Evolutionary conservation across 257 asterid species (phyloP).

Genomic region (Thymus mandschuricus): DNA sequence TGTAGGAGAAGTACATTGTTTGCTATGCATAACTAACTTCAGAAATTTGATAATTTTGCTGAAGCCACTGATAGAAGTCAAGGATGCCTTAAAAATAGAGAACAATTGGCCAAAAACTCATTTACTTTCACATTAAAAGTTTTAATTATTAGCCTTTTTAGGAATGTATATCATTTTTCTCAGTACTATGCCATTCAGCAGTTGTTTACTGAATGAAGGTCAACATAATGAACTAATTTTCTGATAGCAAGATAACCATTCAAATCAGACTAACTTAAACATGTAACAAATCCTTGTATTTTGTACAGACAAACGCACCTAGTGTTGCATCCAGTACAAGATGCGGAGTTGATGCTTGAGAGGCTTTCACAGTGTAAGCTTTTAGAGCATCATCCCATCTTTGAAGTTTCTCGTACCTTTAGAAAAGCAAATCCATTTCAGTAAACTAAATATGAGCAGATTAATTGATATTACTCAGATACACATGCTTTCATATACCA

Average conservation of each 20-base stretch:
- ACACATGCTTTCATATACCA: conserved; percentile 15
- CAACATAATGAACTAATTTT: conserved; percentile 9
- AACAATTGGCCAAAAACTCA: not conserved
- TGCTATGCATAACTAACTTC: conserved; percentile 6
- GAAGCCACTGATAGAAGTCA: not conserved
- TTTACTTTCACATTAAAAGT: conserved; percentile 9
- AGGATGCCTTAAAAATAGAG: not conserved
- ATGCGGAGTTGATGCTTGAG: conserved; percentile 77
- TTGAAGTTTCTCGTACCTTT: conserved; percentile 97
- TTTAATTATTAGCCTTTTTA: conserved; percentile 1
- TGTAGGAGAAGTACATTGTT: not conserved
- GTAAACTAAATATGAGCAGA: conserved; percentile 22
- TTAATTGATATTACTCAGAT: not conserved
- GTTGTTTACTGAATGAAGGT: not conserved
- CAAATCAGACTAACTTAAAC: conserved; percentile 15
- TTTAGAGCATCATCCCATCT: conserved; percentile 99
- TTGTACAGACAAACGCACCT: conserved; percentile 56
- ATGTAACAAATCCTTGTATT: conserved; percentile 21
- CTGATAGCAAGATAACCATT: conserved; percentile 5
- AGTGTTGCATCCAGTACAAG: conserved; percentile 92
- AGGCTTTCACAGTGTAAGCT: conserved; percentile 94
- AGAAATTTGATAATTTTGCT: not conserved
- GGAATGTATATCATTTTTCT: conserved; percentile 16
- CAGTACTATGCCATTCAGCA: conserved; percentile 14
- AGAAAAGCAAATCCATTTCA: conserved; percentile 33